Evolutionary conservation across 805 yeast genomes (phyloP).

Genomic region (Zygotorulaspora chibaensis): DNA sequence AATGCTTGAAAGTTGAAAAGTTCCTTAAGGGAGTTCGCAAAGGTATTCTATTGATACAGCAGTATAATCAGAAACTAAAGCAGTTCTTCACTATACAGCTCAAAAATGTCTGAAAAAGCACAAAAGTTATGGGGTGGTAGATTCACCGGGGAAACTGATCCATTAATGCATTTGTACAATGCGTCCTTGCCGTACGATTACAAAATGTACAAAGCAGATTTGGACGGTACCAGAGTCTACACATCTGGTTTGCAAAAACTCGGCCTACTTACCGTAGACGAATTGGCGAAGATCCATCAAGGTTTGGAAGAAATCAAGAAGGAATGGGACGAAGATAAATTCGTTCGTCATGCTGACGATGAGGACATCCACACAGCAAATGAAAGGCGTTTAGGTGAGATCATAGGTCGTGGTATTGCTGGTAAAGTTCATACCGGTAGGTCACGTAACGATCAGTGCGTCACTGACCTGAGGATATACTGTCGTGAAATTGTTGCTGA

Average conservation of each 20-base stretch:
- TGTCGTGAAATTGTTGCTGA: slow-evolving; percentile 71
- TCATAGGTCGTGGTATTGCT: slow-evolving; percentile 87
- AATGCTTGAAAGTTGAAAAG: neutral
- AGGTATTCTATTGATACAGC: neutral
- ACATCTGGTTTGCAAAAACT: slow-evolving; percentile 80
- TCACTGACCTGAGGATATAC: slow-evolving; percentile 95
- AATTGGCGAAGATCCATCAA: slow-evolving; percentile 72
- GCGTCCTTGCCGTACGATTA: slow-evolving; percentile 95
- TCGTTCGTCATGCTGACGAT: slow-evolving; percentile 45
- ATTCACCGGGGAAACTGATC: slow-evolving; percentile 95
- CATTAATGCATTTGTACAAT: slow-evolving; percentile 94
- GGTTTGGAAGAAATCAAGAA: slow-evolving; percentile 67
- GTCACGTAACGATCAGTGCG: slow-evolving; percentile 97
- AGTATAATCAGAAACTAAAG: neutral
- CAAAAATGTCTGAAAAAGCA: slow-evolving; percentile 35
- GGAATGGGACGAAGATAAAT: slow-evolving; percentile 81
- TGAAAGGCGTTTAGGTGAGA: slow-evolving; percentile 94
- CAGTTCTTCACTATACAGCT: neutral
- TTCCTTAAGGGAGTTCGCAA: neutral
- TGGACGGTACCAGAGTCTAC: slow-evolving; percentile 91
- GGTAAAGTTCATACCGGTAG: slow-evolving; percentile 99
- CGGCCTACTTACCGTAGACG: slow-evolving; percentile 68
- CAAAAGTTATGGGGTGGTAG: slow-evolving; percentile 96
- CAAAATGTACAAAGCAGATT: slow-evolving; percentile 90
- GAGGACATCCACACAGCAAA: slow-evolving; percentile 99